A percentile compares a stretch with the other conserved stretches of the same genome.
These are phyloP conservation scores for Bipolaris oryzae DNA, from an alignment of 2,329 filamentous ascomycete species.

Conservation along the genomic window DNA sequence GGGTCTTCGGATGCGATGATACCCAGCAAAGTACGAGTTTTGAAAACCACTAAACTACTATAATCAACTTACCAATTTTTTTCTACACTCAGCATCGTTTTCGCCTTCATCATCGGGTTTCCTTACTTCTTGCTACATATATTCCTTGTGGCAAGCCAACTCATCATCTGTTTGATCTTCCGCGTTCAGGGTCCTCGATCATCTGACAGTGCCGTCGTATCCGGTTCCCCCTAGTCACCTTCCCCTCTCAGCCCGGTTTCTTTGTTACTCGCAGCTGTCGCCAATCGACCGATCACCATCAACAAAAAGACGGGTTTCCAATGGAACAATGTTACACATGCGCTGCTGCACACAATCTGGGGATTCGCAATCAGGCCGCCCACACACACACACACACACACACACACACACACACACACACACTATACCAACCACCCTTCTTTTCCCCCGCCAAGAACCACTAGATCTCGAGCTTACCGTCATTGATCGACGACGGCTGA, in stretches of 20 bases:
- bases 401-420: too few species aligned
- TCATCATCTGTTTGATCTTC: neutral
- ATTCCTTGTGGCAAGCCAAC: neutral
- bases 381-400: too few species aligned
- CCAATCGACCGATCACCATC: neutral
- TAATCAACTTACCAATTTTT: neutral
- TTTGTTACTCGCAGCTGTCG: neutral
- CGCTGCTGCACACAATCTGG: neutral
- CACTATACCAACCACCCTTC: neutral
- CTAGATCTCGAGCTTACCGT: neutral
- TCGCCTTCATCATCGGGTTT: neutral
- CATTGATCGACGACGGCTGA: neutral
- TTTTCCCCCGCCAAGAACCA: neutral
- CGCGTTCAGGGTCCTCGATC: neutral
- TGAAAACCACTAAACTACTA: conserved; percentile 3
- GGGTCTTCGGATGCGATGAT: conserved; percentile 30
- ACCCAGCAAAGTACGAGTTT: conserved; percentile 26
- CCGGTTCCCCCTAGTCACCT: conserved; percentile 2
- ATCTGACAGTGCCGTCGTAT: neutral
- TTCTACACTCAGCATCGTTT: neutral
- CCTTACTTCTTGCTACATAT: neutral
- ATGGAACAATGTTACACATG: neutral
- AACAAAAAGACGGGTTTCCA: neutral
- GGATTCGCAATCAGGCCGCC: neutral
- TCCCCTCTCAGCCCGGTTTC: neutral